A percentile compares a stretch with the other conserved stretches of the same genome.
Evolutionary conservation across 768 basidiomycete species (phyloP).

Genomic region (Leucocoprinus leucothites): DNA sequence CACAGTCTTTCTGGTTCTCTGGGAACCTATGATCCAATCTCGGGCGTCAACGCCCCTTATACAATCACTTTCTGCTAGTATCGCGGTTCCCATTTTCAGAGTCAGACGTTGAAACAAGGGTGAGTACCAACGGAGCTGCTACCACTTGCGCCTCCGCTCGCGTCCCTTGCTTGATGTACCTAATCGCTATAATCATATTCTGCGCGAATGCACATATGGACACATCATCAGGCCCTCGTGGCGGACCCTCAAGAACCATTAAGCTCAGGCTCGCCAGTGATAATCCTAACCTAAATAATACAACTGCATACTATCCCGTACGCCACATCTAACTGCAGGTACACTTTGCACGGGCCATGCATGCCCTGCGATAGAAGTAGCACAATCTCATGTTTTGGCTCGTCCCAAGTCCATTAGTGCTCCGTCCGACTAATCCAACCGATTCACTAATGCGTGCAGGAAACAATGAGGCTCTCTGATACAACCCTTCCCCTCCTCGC

Average conservation of each 20-base stretch:
- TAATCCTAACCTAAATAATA: neutral
- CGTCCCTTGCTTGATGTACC: neutral
- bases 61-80: neutral
- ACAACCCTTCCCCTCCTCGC: neutral
- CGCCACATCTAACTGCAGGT: too few species aligned
- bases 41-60: neutral
- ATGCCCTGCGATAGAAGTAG: neutral
- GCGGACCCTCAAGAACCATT: neutral
- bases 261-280: conserved; percentile 1
- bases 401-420: neutral
- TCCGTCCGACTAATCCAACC: conserved; percentile 1
- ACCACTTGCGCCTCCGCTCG: neutral
- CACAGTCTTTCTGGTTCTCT: neutral
- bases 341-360: too few species aligned
- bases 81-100: neutral
- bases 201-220: neutral
- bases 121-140: neutral
- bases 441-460: conserved; percentile 5
- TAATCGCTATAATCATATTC: neutral
- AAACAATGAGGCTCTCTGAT: conserved; percentile 9
- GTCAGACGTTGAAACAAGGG: neutral
- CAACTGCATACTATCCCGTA: neutral
- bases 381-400: conserved; percentile 10
- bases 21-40: conserved; percentile 1
- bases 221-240: neutral